Evolutionary conservation across 2,329 filamentous ascomycete genomes (phyloP).

Genomic region (Pseudogymnoascus sp.): DNA sequence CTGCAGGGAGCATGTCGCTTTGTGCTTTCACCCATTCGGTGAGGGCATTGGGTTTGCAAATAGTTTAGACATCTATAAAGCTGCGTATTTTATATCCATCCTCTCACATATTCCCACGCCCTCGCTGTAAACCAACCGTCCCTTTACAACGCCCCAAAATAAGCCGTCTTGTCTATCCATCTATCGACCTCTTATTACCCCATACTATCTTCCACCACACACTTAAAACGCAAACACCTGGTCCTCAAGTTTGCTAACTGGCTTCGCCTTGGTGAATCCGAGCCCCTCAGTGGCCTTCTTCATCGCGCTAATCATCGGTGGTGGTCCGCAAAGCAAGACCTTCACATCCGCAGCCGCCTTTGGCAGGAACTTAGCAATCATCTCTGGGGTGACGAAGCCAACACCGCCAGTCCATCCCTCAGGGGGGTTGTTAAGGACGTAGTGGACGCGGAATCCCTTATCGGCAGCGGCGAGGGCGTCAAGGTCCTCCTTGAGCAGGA

Average conservation of each 20-base stretch:
- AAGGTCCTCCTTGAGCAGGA: conserved; percentile 85
- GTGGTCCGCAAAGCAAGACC: conserved; percentile 88
- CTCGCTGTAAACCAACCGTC: background rate
- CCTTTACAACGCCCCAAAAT: background rate
- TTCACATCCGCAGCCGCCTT: conserved; percentile 81
- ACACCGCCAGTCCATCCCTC: conserved; percentile 86
- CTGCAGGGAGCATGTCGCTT: background rate
- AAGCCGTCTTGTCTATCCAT: background rate
- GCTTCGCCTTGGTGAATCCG: conserved; percentile 84
- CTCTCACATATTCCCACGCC: background rate
- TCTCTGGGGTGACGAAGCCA: conserved; percentile 89
- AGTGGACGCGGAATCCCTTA: conserved; percentile 76
- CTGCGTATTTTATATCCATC: conserved; percentile 1
- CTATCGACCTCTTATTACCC: background rate
- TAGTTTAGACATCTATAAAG: background rate
- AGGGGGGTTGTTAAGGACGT: conserved; percentile 93
- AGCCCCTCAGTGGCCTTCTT: conserved; percentile 91
- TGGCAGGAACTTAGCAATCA: conserved; percentile 86
- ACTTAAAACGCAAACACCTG: conserved; percentile 91
- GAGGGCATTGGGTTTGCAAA: background rate
- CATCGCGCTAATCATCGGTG: conserved; percentile 91
- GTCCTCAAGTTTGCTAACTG: conserved; percentile 95
- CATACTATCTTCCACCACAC: background rate
- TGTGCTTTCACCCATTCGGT: background rate
- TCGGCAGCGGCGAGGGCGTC: conserved; percentile 72